phyloP scores from a whole-genome alignment of 345 rosid genomes.

The Garcia nutans region DNA sequence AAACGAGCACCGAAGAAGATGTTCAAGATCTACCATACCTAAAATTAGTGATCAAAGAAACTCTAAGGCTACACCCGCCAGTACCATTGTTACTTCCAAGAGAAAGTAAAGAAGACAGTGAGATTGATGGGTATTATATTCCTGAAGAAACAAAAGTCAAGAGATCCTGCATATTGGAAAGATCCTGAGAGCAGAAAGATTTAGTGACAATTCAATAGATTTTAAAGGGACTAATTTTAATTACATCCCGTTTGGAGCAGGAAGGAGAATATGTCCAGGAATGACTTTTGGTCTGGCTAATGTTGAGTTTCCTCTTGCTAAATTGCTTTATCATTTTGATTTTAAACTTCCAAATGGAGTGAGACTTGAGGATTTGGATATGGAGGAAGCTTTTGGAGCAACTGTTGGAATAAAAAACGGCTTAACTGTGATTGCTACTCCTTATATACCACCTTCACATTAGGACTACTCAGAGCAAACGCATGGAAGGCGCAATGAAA shows the following conservation, averaged over 20 bases:
- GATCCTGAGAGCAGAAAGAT: constrained; percentile 6
- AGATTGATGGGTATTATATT: constrained; percentile 1
- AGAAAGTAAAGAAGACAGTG: constrained; percentile 6
- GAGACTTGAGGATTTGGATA: constrained; percentile 1
- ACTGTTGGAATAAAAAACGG: constrained; percentile 4
- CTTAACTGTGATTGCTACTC: constrained; percentile 6
- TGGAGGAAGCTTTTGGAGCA: constrained; percentile 2
- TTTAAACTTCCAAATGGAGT: constrained; percentile 7
- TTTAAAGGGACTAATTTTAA: background rate
- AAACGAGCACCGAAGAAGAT: background rate
- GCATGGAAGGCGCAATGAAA: background rate
- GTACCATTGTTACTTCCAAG: constrained; percentile 9
- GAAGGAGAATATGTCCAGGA: constrained; percentile 18
- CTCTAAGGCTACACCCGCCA: constrained; percentile 15
- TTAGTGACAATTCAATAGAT: background rate
- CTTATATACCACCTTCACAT: background rate
- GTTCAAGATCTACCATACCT: constrained; percentile 6
- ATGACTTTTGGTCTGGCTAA: constrained; percentile 7
- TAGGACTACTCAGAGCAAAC: background rate
- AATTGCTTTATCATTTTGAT: constrained; percentile 13
- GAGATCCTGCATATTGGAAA: background rate
- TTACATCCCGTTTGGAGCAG: constrained; percentile 11
- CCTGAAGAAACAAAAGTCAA: constrained; percentile 5
- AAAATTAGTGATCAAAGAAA: constrained; percentile 11
- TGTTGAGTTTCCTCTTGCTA: constrained; percentile 16